Evolutionary conservation across 1,139 yeast genomes (phyloP), one percentile per base, ranked within the genome.

Genomic region (Candida albicans): DNA sequence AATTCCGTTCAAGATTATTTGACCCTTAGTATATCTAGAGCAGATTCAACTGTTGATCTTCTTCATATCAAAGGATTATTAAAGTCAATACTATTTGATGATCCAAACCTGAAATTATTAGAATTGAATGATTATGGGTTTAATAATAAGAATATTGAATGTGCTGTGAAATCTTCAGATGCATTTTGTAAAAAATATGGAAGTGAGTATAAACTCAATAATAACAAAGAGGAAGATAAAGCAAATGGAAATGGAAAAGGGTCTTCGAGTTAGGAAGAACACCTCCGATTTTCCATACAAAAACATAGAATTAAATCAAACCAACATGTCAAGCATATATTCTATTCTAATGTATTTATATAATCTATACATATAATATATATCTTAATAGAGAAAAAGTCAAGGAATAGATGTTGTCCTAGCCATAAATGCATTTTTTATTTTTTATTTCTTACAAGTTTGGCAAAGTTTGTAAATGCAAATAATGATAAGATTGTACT

Each of bases 401-500:
- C 22, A 5, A 18, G 22, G 22, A 18, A 18, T 18, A 18, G 22
- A 18, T 18, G 22, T n/a, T n/a, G n/a, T n/a, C 22, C 22, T 18
- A 4, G 5, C 5, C 22, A 18, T 18, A 4, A 18, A 18, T 18
- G 22, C 22, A 18, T 27, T 27, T 27, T 27, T 3, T 27, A 4
- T 27, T 27, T 27, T 27, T 27, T 27, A 3, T 13, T 8, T 13
- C n/a, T 24, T 41, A 43, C 27, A 37, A 24, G 22, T 25, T 40
- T 18, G 38, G 39, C 18, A 48, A 41, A 8, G 46, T 55, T 8
- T 43, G 47, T 39, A 55, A 52, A 53, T 79, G 84, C 44, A 79
- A 71, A 52, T 74, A 67, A 42, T 69, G 65, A 56, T 84, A 87
- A 36, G 90, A 75, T 9, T 73, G 73, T n/a, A 80, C 57, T 32